These are phyloP conservation scores for Metarhizium anisopliae DNA, from an alignment of 2,329 filamentous ascomycete genomes.

Conservation along the genomic window DNA sequence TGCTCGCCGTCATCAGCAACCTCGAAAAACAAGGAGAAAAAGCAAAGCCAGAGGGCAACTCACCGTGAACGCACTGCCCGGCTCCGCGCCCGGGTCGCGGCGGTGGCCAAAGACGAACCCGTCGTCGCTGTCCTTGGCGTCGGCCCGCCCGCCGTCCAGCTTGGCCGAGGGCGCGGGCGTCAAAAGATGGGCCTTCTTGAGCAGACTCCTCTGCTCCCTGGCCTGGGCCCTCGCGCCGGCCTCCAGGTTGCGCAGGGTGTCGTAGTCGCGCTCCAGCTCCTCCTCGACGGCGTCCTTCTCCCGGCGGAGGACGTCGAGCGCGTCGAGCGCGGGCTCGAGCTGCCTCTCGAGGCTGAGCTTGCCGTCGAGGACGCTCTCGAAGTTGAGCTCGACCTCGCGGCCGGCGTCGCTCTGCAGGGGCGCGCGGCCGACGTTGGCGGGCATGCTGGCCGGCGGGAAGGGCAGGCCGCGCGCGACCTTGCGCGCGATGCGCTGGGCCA, in stretches of 20 bases:
- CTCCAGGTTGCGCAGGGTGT: conserved; percentile 40
- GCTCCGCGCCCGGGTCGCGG: background rate
- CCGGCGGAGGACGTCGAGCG: conserved; percentile 48
- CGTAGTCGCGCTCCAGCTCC: conserved; percentile 47
- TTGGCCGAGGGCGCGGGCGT: conserved; percentile 27
- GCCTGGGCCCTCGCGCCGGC: conserved; percentile 47
- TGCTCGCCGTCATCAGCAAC: background rate
- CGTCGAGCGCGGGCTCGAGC: conserved; percentile 54
- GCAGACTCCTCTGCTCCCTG: conserved; percentile 38
- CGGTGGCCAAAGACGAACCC: conserved; percentile 4
- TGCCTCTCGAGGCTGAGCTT: conserved; percentile 46
- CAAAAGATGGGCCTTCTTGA: conserved; percentile 41
- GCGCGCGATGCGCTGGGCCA: conserved; percentile 45
- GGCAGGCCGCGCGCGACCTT: conserved; percentile 53
- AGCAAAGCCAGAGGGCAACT: background rate
- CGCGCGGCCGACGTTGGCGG: conserved; percentile 8
- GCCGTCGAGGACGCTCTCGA: conserved; percentile 55
- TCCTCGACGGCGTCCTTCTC: conserved; percentile 50
- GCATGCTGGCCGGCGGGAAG: conserved; percentile 48
- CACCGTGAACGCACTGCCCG: conserved; percentile 11
- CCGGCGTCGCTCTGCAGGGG: conserved; percentile 25
- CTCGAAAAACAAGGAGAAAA: background rate
- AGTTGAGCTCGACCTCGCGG: conserved; percentile 53
- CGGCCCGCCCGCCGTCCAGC: conserved; percentile 3
- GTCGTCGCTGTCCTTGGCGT: conserved; percentile 2